A percentile compares a stretch with the other conserved stretches of the same genome.
Conservation (phyloP, 2,329 filamentous ascomycete genomes). For the Fusarium pseudonygamai region DNA sequence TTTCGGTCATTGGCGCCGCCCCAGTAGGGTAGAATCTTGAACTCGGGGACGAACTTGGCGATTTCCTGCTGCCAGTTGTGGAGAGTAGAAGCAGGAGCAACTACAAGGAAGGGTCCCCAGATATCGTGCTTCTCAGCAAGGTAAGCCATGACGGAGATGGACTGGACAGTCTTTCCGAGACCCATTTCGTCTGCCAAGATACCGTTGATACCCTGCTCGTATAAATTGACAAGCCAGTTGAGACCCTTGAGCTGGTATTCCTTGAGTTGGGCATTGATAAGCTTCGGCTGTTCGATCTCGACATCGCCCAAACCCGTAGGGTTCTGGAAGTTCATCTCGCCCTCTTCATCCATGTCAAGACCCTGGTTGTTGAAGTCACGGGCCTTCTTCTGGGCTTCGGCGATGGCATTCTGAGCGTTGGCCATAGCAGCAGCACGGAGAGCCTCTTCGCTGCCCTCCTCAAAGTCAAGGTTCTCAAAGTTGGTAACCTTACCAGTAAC, state of each 20-base stretch:
- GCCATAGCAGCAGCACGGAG: constrained; percentile 88
- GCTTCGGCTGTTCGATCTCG: constrained; percentile 91
- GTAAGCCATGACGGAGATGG: constrained; percentile 99
- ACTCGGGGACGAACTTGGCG: constrained; percentile 88
- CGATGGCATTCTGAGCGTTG: constrained; percentile 94
- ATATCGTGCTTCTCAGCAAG: constrained; percentile 97
- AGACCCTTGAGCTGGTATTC: constrained; percentile 99
- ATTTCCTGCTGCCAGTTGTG: constrained; percentile 99
- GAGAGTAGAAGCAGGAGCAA: constrained; percentile 92
- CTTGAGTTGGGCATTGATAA: constrained; percentile 93
- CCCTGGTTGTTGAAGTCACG: constrained; percentile 88
- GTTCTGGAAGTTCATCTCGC: constrained; percentile 99
- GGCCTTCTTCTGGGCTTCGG: constrained; percentile 92
- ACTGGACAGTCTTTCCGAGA: constrained; percentile 98
- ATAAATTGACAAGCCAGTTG: constrained; percentile 98
- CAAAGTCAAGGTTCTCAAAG: constrained; percentile 95
- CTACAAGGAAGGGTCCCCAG: constrained; percentile 97
- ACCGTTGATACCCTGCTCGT: constrained; percentile 99
- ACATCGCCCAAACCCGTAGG: constrained; percentile 94
- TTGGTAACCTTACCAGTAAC: constrained; percentile 81
- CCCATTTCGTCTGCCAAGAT: constrained; percentile 99
- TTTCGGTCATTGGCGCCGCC: constrained; percentile 94
- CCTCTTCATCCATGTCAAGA: constrained; percentile 81
- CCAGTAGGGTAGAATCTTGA: constrained; percentile 98
- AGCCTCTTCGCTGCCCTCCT: constrained; percentile 88